phyloP scores from a whole-genome alignment of 345 rosid species.

The Acer campestre region DNA sequence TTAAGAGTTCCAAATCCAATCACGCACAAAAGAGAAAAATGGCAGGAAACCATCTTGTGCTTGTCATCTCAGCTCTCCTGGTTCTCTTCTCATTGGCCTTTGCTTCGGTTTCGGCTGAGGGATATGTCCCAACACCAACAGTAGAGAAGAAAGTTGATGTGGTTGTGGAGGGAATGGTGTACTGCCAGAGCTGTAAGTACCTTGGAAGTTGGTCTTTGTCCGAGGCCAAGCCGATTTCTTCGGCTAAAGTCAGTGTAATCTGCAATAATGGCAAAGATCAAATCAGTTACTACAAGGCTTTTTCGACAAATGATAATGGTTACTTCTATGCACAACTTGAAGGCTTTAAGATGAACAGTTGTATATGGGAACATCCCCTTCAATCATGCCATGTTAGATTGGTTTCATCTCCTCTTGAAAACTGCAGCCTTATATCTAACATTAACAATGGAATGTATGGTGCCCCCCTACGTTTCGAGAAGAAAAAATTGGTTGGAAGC shows the following conservation, averaged over 20 bases:
- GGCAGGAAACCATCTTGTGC: slow-evolving; percentile 33
- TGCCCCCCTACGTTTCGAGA: slow-evolving; percentile 56
- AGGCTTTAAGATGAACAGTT: slow-evolving; percentile 47
- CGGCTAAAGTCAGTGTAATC: slow-evolving; percentile 68
- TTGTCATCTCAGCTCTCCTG: slow-evolving; percentile 31
- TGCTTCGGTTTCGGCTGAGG: slow-evolving; percentile 27
- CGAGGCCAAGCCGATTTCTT: slow-evolving; percentile 65
- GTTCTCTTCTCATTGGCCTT: slow-evolving; percentile 35
- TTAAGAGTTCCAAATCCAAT: slow-evolving; percentile 4
- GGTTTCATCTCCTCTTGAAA: slow-evolving; percentile 63
- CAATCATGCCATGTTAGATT: slow-evolving; percentile 79
- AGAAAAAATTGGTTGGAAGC: slow-evolving; percentile 47
- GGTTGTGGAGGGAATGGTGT: slow-evolving; percentile 81
- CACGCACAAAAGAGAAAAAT: slow-evolving; percentile 26
- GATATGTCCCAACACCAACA: slow-evolving; percentile 7
- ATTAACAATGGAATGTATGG: slow-evolving; percentile 74
- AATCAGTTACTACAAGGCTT: slow-evolving; percentile 69
- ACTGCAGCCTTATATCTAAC: slow-evolving; percentile 70
- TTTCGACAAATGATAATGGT: slow-evolving; percentile 53
- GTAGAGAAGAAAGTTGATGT: slow-evolving; percentile 44
- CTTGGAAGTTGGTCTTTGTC: slow-evolving; percentile 72
- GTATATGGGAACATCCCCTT: slow-evolving; percentile 74
- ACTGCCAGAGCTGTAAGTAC: slow-evolving; percentile 73
- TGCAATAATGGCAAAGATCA: slow-evolving; percentile 62
- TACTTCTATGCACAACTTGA: slow-evolving; percentile 76